A percentile compares a stretch with the other conserved stretches of the same genome.
phyloP scores from a whole-genome alignment of 257 asterid genomes.

The Solanum pennellii region DNA sequence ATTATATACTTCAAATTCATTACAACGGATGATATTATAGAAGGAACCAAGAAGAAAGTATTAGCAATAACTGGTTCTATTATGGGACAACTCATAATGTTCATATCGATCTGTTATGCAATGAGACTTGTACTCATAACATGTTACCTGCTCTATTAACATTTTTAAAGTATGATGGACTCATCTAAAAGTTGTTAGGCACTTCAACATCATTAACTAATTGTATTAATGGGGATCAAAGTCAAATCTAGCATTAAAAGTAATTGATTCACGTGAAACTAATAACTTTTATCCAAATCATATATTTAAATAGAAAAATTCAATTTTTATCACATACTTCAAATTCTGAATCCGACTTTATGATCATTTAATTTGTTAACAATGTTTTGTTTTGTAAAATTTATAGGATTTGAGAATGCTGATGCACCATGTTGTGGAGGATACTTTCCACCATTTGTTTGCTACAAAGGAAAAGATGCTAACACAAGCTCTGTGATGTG shows the following conservation, averaged over 20 bases:
- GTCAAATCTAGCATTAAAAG: too few relatives aligned
- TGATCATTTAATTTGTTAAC: neutral
- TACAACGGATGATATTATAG: neutral
- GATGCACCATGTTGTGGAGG: slow-evolving; percentile 54
- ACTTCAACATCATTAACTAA: neutral
- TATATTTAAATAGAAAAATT: neutral
- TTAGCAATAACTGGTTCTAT: too few relatives aligned
- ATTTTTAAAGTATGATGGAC: neutral
- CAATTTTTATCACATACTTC: neutral
- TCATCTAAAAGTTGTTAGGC: neutral
- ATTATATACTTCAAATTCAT: neutral
- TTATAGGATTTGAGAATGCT: slow-evolving; percentile 35
- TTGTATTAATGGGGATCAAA: too few relatives aligned
- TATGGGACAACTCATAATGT: too few relatives aligned
- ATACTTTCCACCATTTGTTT: slow-evolving; percentile 41
- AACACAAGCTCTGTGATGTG: slow-evolving; percentile 15
- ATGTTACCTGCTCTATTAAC: neutral
- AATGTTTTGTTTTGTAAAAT: neutral
- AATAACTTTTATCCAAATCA: neutral
- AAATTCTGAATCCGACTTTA: neutral
- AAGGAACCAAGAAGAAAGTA: too few relatives aligned
- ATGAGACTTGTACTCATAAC: neutral
- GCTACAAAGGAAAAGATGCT: slow-evolving; percentile 13
- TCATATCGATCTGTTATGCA: too few relatives aligned
- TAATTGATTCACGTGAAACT: neutral